Base-by-base conservation (phyloP, 352 stramenopile genomes). In the Phytophthora palmivora region DNA sequence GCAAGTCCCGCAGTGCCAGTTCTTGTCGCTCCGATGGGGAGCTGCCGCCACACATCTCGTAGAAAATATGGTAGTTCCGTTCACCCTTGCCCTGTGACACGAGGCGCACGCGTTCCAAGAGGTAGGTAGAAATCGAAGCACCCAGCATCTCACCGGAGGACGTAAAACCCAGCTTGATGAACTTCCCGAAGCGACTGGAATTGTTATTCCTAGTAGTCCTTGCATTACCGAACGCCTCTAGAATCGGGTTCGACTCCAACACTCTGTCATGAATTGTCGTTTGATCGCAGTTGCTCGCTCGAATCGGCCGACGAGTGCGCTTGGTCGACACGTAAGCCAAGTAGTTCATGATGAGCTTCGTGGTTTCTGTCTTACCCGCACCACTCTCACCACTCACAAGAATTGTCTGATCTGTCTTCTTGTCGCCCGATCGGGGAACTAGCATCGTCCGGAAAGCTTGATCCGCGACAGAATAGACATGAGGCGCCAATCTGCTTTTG, bases 31-130 rank as follows among this genome's bases (percentile, higher is more conserved):
- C 82, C 12, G 71, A 60, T 15, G 49, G 69, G 2, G 75, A 91
- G 2, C 83, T 86, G 12, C 94, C 94, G n/a, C 76, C 70, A 63
- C 88, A 81, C 58, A 98, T 79, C 70, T 99, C 95, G 67, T 99
- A 99, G 59, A 99, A 99, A 54, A 99, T 97, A 66, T 99, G 97
- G 72, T 98, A 99, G 55, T 97, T 98, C 26, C 97, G 90, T 65
- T 99, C 97, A 6, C 91, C 92, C n/a, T 95, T 86, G 34, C 82
- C 84, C 39, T 98, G 95, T 2, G 84, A 92, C 22, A 99, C 91
- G 4, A 99, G 73, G 14, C 96, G 85, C 7, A 98, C 94, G 50
- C 98, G 98, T 70, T 99, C 97, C 5, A 99, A 69, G 19, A 99
- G 66, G 50, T 99, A 99, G 12, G 95, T 98, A 10, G 84, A 89